Percentiles rank a stretch among this genome's conserved stretches.
phyloP scores from a whole-genome alignment of 106 monocot genomes.

The Dendrobium nobile region DNA sequence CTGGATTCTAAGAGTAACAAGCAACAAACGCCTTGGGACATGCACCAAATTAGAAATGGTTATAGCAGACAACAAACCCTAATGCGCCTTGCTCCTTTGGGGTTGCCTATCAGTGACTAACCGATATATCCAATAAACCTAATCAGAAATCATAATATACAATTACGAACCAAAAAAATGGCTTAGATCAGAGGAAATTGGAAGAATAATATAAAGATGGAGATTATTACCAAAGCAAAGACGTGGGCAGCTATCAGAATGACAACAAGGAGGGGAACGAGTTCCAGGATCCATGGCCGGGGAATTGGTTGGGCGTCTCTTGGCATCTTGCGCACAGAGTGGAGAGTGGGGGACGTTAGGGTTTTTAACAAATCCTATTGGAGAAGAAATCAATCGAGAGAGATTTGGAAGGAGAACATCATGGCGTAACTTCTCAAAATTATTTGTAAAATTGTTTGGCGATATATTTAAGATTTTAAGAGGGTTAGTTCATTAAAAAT shows the following conservation, averaged over 20 bases:
- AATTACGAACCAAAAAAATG: background rate
- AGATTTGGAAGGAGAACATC: background rate
- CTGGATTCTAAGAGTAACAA: background rate
- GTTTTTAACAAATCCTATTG: background rate
- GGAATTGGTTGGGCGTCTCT: constrained; percentile 10
- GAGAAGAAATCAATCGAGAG: background rate
- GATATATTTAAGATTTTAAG: no score
- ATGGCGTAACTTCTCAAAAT: no score
- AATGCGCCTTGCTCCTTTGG: constrained; percentile 29
- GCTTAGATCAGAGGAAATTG: background rate
- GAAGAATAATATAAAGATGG: background rate
- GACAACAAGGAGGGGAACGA: constrained; percentile 37
- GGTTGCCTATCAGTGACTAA: constrained; percentile 47
- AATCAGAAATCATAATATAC: background rate
- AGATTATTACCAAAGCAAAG: constrained; percentile 31
- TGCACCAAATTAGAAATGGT: background rate
- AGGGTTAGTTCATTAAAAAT: no score
- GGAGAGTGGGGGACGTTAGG: background rate
- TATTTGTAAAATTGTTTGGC: no score
- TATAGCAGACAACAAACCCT: background rate
- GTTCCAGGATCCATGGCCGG: constrained; percentile 31
- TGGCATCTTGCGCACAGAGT: background rate
- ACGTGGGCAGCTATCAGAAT: constrained; percentile 59
- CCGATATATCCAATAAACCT: constrained; percentile 77
- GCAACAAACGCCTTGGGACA: background rate